Evolutionary conservation across 2,329 filamentous ascomycete species (phyloP).

Genomic region (Calonectria ilicicola): DNA sequence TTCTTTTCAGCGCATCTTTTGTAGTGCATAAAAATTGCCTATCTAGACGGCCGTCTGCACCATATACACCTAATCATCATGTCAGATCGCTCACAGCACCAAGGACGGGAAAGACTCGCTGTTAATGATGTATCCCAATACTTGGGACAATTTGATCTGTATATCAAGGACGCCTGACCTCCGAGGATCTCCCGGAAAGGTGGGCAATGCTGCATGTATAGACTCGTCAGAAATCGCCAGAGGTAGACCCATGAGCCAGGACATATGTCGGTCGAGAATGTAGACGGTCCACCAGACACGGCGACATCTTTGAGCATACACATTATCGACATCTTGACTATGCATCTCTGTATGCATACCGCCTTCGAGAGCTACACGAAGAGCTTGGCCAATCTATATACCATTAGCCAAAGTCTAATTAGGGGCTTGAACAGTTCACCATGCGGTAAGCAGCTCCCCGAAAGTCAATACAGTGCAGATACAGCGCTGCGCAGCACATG

Average conservation of each 20-base stretch:
- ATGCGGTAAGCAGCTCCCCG: constrained; percentile 56
- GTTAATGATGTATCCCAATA: constrained; percentile 40
- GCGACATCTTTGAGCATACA: constrained; percentile 55
- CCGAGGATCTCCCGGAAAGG: constrained; percentile 32
- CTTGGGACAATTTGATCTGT: constrained; percentile 39
- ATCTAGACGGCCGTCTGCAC: constrained; percentile 22
- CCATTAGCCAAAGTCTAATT: too few relatives aligned
- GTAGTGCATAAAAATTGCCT: constrained; percentile 40
- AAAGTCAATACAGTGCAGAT: constrained; percentile 61
- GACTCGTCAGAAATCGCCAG: constrained; percentile 61
- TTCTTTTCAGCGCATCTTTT: constrained; percentile 35
- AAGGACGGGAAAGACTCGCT: constrained; percentile 30
- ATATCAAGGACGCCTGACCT: constrained; percentile 39
- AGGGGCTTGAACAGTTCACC: constrained; percentile 36
- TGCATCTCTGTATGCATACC: constrained; percentile 64
- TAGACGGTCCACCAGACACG: constrained; percentile 65
- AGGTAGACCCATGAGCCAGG: constrained; percentile 62
- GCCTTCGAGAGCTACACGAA: constrained; percentile 58
- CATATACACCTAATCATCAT: not conserved
- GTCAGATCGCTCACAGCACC: not conserved
- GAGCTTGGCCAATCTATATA: constrained; percentile 57
- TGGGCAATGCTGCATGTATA: constrained; percentile 52
- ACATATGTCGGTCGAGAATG: constrained; percentile 62
- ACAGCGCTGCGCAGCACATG: constrained; percentile 61
- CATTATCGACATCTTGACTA: constrained; percentile 50